Evolutionary conservation across 2,329 filamentous ascomycete genomes (phyloP).

Genomic region (Graphiopsis chlorocephala): DNA sequence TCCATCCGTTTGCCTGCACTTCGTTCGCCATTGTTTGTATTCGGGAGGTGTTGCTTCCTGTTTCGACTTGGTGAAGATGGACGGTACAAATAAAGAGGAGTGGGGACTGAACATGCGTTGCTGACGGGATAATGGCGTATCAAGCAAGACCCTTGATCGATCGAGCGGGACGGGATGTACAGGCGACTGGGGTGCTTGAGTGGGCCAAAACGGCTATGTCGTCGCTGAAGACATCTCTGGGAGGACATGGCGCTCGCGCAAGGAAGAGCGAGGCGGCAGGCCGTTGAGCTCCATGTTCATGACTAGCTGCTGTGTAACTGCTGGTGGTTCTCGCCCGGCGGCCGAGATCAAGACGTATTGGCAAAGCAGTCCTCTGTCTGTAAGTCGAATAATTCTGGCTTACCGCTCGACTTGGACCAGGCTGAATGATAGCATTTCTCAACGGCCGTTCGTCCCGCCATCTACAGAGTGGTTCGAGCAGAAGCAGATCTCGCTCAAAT

Average conservation of each 20-base stretch:
- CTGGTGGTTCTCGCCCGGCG: neutral
- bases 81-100: neutral
- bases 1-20: neutral
- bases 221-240: neutral
- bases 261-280: neutral
- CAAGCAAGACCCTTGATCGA: conserved; percentile 1
- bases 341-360: neutral
- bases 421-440: neutral
- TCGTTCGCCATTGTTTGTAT: neutral
- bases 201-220: neutral
- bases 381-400: neutral
- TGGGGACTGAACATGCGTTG: neutral
- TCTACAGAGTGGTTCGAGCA: neutral
- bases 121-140: neutral
- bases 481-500: neutral
- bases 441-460: neutral
- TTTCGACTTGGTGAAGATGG: neutral
- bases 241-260: neutral
- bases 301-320: neutral
- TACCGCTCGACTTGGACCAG: neutral
- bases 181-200: neutral
- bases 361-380: neutral
- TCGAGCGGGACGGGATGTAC: neutral
- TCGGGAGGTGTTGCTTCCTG: neutral
- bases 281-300: neutral